phyloP scores from a whole-genome alignment of 2,329 filamentous ascomycete species.

The Tolypocladium endophyticum region DNA sequence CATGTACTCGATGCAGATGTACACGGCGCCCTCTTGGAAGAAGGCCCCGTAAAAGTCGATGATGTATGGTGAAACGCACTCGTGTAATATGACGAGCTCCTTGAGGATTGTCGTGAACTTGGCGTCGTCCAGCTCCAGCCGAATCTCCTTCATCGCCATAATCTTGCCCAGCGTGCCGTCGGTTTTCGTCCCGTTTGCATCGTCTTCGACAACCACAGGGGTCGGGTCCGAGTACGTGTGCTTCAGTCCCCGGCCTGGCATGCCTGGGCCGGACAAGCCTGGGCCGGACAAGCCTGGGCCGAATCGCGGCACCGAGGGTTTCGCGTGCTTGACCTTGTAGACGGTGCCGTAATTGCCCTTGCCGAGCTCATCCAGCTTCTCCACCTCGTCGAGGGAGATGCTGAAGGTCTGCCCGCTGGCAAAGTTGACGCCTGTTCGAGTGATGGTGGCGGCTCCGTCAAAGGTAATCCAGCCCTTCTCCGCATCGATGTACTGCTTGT shows the following conservation, averaged over 20 bases:
- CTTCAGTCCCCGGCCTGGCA: conserved; percentile 34
- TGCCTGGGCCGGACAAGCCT: conserved; percentile 49
- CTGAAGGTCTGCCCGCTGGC: conserved; percentile 79
- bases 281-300: conserved; percentile 48
- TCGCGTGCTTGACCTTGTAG: conserved; percentile 86
- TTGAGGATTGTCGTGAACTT: conserved; percentile 97
- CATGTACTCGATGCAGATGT: conserved; percentile 99
- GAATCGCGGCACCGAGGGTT: conserved; percentile 47
- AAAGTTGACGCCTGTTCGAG: conserved; percentile 84
- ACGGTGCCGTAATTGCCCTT: conserved; percentile 99
- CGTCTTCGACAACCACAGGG: conserved; percentile 16
- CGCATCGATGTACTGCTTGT: conserved; percentile 75
- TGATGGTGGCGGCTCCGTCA: conserved; percentile 83
- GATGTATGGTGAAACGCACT: conserved; percentile 90
- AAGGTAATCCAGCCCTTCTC: conserved; percentile 89
- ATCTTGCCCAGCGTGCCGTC: conserved; percentile 58
- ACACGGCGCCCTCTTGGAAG: conserved; percentile 96
- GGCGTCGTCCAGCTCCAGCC: conserved; percentile 87
- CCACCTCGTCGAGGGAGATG: conserved; percentile 92
- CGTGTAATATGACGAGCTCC: conserved; percentile 91
- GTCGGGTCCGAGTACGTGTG: conserved; percentile 25
- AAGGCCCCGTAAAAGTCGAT: conserved; percentile 99
- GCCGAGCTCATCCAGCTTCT: conserved; percentile 83
- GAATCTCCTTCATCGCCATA: conserved; percentile 99
- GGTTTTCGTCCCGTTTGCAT: conserved; percentile 16